A percentile compares a stretch with the other conserved stretches of the same genome.
These are phyloP conservation scores for Daedaleopsis sinensis DNA, from an alignment of 768 basidiomycete genomes.

Conservation along the genomic window DNA sequence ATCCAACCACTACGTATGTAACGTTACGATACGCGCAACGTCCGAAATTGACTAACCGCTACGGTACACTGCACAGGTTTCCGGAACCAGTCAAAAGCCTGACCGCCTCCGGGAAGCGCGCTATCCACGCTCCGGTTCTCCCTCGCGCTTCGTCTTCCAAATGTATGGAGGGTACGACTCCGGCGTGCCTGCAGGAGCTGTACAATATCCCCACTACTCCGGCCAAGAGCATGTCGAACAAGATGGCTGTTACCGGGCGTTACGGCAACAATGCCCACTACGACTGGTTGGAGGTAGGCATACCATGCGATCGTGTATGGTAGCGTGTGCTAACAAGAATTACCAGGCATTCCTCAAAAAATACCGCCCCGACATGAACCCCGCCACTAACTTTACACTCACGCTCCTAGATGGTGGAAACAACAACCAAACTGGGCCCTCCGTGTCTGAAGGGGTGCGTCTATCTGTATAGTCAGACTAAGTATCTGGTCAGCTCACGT, in stretches of 20 bases:
- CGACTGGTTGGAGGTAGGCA: conserved; percentile 3
- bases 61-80: background rate
- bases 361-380: conserved; percentile 18
- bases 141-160: conserved; percentile 12
- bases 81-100: conserved; percentile 1
- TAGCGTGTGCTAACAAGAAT: conserved; percentile 42
- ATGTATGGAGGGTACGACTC: conserved; percentile 30
- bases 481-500: background rate
- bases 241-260: conserved; percentile 35
- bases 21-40: too few species aligned
- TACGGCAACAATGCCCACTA: conserved; percentile 33
- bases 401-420: conserved; percentile 54
- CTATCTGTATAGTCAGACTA: conserved; percentile 19
- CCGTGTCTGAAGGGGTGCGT: conserved; percentile 61
- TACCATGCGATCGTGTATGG: too few species aligned
- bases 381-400: conserved; percentile 19
- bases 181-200: conserved; percentile 31
- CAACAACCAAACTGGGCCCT: conserved; percentile 45
- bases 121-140: conserved; percentile 1
- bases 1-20: conserved; percentile 32
- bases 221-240: conserved; percentile 24
- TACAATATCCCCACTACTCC: conserved; percentile 31
- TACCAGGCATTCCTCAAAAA: conserved; percentile 50
- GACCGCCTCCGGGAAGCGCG: conserved; percentile 28
- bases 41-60: background rate